A percentile compares a stretch with the other conserved stretches of the same genome.
phyloP scores from a whole-genome alignment of 495 filamentous ascomycete genomes.

The Penicillium cinerascens region DNA sequence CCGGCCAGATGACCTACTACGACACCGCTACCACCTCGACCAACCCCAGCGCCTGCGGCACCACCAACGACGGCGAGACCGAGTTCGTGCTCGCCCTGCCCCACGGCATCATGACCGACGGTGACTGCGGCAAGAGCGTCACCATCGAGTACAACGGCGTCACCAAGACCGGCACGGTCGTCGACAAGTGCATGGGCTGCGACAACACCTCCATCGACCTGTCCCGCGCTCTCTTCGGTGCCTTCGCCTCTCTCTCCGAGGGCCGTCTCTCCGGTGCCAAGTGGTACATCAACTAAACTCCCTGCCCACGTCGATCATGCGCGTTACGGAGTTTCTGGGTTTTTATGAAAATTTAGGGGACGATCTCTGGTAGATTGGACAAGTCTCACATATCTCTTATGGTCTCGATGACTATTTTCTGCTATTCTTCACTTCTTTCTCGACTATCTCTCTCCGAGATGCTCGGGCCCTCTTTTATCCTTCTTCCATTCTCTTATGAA shows the following conservation, averaged over 20 bases:
- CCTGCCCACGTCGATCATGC: constrained; percentile 20
- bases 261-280: constrained; percentile 33
- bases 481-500: neutral
- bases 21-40: constrained; percentile 36
- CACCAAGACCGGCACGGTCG: constrained; percentile 52
- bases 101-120: constrained; percentile 53
- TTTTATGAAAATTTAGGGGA: neutral
- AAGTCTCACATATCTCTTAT: constrained; percentile 3
- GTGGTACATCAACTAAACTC: constrained; percentile 37
- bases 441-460: neutral
- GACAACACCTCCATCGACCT: constrained; percentile 42
- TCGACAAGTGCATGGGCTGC: constrained; percentile 78
- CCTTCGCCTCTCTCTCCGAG: constrained; percentile 25
- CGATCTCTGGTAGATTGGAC: constrained; percentile 27
- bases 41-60: constrained; percentile 45
- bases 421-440: constrained; percentile 1
- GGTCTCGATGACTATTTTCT: constrained; percentile 12
- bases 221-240: constrained; percentile 40
- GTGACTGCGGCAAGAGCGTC: constrained; percentile 64
- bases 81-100: constrained; percentile 48
- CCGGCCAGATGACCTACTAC: constrained; percentile 46
- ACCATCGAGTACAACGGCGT: constrained; percentile 57
- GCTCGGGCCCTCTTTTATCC: neutral
- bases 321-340: constrained; percentile 2
- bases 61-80: constrained; percentile 37